Evolutionary conservation across 495 filamentous ascomycete genomes (phyloP), one percentile per base, ranked within the genome.

Genomic region (Trichoderma orchidacearum): DNA sequence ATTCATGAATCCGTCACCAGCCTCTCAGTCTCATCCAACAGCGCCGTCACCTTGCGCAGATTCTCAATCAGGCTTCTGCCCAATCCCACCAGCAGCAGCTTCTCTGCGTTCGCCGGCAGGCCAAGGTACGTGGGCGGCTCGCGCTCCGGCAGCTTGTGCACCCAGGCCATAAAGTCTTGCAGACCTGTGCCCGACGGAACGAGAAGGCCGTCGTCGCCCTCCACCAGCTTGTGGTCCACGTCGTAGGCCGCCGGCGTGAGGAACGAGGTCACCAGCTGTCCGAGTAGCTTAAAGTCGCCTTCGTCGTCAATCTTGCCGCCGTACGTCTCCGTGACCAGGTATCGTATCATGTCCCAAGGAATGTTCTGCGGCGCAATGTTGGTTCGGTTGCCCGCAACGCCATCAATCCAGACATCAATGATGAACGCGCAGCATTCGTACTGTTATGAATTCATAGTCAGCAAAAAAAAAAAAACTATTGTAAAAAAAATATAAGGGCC

Each of bases 111-210:
- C 23, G 90, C 88, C 34, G 93, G 94, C 57, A 99, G 69, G 27
- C 93, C 94, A n/a, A 99, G 75, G 66, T 96, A 99, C 6, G 90
- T 96, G 0, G 93, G 93, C 45, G 93, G 93, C 66, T 99, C 93
- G 63, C 93, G 80, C 77, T 99, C 93, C 12, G 93, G 93, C 59
- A 99, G 72, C 36, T 78, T 79, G 61, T 95, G 86, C 50, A 97
- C 92, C 93, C 93, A 99, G 36, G 80, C 79, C 70, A 87, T 84
- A 63, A 97, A 96, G 61, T 95, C 89, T 56, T 81, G 82, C 70
- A 95, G 82, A 29, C 81, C 81, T 8, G 90, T 95, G 27, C 85
- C 83, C 18, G 78, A 76, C 1, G 93, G 94, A 36, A 95, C 83
- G 3, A 78, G 77, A 30, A 99, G 73, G 54, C 82, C 80, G 30